Conservation (phyloP, 768 basidiomycete species). For the Lactarius hengduanensis region DNA sequence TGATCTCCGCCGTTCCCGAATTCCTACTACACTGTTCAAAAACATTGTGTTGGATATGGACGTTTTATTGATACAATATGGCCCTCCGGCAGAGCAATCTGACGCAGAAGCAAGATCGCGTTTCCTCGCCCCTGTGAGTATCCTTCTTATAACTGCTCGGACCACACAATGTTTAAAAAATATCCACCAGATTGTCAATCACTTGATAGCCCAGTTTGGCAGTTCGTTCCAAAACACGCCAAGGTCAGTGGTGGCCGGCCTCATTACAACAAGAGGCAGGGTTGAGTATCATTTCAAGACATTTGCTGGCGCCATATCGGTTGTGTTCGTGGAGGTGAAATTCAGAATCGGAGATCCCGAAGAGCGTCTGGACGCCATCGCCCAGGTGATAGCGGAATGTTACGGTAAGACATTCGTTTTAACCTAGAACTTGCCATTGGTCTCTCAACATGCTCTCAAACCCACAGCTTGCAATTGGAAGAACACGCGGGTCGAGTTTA, state of each 20-base stretch:
- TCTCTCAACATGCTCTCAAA: background rate
- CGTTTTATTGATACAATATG: background rate
- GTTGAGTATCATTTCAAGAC: background rate
- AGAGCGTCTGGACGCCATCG: background rate
- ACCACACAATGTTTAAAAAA: background rate
- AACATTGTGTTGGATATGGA: background rate
- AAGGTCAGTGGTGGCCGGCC: background rate
- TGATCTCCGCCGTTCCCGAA: background rate
- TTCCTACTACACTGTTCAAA: background rate
- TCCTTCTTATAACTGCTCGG: background rate
- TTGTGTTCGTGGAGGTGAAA: background rate
- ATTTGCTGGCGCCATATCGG: background rate
- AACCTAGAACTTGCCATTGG: background rate
- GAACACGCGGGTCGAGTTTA: background rate
- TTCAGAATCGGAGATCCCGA: background rate
- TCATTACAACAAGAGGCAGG: background rate
- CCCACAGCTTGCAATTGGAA: background rate
- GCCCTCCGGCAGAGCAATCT: background rate
- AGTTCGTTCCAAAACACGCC: background rate
- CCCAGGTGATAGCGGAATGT: background rate
- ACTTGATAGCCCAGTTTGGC: background rate
- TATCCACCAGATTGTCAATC: background rate
- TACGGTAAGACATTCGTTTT: background rate
- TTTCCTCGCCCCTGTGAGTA: background rate
- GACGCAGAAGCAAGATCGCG: background rate